Percentiles rank a stretch among this genome's conserved stretches.
Conservation (phyloP, 495 filamentous ascomycete genomes). For the Xylaria nigripes region DNA sequence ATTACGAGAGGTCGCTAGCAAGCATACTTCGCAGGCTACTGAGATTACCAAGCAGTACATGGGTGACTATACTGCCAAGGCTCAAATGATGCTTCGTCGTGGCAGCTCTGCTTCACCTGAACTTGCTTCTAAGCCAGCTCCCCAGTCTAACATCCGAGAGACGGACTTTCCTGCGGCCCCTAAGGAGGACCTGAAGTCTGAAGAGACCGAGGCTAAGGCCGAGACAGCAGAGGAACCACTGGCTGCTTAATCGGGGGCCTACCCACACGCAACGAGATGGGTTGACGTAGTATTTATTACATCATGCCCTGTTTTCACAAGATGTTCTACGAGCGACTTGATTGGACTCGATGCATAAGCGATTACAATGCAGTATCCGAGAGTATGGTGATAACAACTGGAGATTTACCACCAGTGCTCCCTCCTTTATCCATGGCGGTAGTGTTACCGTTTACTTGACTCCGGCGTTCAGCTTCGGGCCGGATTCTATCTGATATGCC, state of each 20-base stretch:
- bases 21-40: constrained; percentile 71
- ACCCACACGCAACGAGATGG: constrained; percentile 1
- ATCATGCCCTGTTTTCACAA: constrained; percentile 12
- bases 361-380: constrained; percentile 17
- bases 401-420: constrained; percentile 17
- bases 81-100: constrained; percentile 55
- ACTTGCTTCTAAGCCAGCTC: constrained; percentile 29
- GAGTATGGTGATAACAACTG: constrained; percentile 11
- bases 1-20: constrained; percentile 67
- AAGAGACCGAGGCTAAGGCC: constrained; percentile 10
- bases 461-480: constrained; percentile 5
- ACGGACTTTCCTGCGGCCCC: constrained; percentile 58
- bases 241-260: constrained; percentile 19
- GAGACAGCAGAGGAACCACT: constrained; percentile 33
- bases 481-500: constrained; percentile 8
- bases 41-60: constrained; percentile 72
- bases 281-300: constrained; percentile 8
- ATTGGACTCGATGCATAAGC: constrained; percentile 31
- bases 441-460: constrained; percentile 11
- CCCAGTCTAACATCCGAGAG: constrained; percentile 33
- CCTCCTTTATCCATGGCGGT: constrained; percentile 18
- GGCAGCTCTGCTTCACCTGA: constrained; percentile 40
- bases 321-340: constrained; percentile 13
- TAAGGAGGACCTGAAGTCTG: constrained; percentile 25
- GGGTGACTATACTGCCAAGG: constrained; percentile 77